Conservation (phyloP, 2,329 filamentous ascomycete species). For the Xylariomycetidae sp. region DNA sequence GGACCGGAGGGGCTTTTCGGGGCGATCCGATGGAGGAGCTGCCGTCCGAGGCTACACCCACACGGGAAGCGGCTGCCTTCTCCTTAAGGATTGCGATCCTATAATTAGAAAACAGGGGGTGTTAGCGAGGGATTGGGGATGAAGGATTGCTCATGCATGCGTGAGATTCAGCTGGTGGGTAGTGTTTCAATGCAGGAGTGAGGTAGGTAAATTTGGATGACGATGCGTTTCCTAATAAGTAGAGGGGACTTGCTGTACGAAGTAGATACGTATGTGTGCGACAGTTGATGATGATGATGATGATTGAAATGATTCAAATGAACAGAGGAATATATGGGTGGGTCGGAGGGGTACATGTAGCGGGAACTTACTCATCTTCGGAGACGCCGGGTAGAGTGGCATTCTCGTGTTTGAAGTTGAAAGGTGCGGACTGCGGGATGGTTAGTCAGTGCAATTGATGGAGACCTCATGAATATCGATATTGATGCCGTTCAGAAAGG, state of each 20-base stretch:
- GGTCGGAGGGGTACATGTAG: no score
- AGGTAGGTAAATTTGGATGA: no score
- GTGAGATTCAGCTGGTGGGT: no score
- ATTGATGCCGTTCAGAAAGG: not conserved
- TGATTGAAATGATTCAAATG: no score
- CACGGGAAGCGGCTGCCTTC: constrained; percentile 45
- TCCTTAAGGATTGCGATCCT: constrained; percentile 42
- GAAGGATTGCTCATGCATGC: no score
- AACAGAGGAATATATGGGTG: no score
- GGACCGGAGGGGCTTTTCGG: constrained; percentile 22
- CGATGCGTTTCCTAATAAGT: no score
- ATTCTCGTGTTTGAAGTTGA: constrained; percentile 53
- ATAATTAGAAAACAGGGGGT: not conserved
- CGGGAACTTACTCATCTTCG: constrained; percentile 54
- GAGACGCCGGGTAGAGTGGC: constrained; percentile 50
- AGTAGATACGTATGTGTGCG: no score
- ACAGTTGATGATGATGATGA: no score
- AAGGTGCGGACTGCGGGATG: constrained; percentile 49
- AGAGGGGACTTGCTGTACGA: no score
- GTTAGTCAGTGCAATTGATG: constrained; percentile 4
- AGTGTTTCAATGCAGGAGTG: no score
- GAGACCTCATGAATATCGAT: constrained; percentile 1
- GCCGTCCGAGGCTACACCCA: constrained; percentile 37
- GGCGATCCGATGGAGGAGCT: constrained; percentile 15
- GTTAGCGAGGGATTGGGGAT: not conserved